These are phyloP conservation scores for Porodaedalea pini DNA, from an alignment of 1,284 basidiomycete species.

Conservation along the genomic window DNA sequence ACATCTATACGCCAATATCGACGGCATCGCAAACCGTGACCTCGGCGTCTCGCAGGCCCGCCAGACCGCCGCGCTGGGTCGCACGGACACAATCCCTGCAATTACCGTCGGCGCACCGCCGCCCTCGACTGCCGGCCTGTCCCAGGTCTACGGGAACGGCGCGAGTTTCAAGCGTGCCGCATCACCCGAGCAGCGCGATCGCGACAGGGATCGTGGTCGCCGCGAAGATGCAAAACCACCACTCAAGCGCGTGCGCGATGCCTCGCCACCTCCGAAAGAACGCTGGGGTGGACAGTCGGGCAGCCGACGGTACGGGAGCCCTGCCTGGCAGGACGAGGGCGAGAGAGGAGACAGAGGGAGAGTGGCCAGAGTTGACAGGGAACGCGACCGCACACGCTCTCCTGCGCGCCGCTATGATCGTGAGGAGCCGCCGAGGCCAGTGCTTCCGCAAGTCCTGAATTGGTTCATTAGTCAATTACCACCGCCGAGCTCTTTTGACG, in stretches of 20 bases:
- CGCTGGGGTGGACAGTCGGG: constrained; percentile 45
- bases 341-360: constrained; percentile 3
- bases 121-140: constrained; percentile 23
- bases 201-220: constrained; percentile 31
- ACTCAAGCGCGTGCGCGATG: constrained; percentile 49
- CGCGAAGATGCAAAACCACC: constrained; percentile 36
- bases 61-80: constrained; percentile 35
- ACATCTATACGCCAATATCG: constrained; percentile 83
- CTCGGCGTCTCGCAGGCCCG: constrained; percentile 55
- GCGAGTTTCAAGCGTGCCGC: constrained; percentile 40
- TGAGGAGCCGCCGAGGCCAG: constrained; percentile 48
- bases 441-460: constrained; percentile 66
- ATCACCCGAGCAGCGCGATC: constrained; percentile 47
- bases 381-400: constrained; percentile 41
- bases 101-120: constrained; percentile 16
- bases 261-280: constrained; percentile 44
- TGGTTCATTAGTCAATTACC: constrained; percentile 85
- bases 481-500: constrained; percentile 69
- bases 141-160: constrained; percentile 23
- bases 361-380: constrained; percentile 30
- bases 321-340: constrained; percentile 34
- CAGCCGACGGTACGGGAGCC: constrained; percentile 41
- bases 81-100: constrained; percentile 47
- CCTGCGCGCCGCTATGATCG: constrained; percentile 44
- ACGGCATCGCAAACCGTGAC: constrained; percentile 87